These are phyloP conservation scores for Spathaspora sp. DNA, from an alignment of 1,139 yeast species.

Conservation along the genomic window DNA sequence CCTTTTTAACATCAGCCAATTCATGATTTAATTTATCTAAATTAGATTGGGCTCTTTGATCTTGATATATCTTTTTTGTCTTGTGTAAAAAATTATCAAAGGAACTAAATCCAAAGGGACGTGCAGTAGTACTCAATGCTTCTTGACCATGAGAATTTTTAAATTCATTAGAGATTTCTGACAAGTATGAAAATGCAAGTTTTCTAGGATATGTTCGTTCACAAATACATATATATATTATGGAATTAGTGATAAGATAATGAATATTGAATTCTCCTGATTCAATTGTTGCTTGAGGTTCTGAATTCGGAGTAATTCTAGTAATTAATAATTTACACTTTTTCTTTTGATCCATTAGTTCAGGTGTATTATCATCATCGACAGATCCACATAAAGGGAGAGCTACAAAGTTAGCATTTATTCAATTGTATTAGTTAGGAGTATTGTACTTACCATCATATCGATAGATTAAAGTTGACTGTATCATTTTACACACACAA, in stretches of 20 bases:
- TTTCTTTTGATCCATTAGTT: slow-evolving; percentile 74
- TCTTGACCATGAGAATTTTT: slow-evolving; percentile 76
- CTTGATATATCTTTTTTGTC: slow-evolving; percentile 86
- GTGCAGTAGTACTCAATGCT: slow-evolving; percentile 57
- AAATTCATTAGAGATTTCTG: slow-evolving; percentile 82
- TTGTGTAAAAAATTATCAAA: slow-evolving; percentile 83
- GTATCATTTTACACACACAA: slow-evolving; percentile 60
- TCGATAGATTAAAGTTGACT: slow-evolving; percentile 70
- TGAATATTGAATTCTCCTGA: slow-evolving; percentile 75
- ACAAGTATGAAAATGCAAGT: slow-evolving; percentile 82
- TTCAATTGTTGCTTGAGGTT: slow-evolving; percentile 83
- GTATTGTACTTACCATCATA: slow-evolving; percentile 58
- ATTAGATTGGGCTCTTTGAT: slow-evolving; percentile 86
- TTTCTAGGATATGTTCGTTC: slow-evolving; percentile 83
- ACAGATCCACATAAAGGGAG: slow-evolving; percentile 92
- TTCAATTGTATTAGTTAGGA: slow-evolving; percentile 3
- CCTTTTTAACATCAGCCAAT: slow-evolving; percentile 88
- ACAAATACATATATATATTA: slow-evolving; percentile 75
- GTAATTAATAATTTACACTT: slow-evolving; percentile 77
- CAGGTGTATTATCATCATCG: slow-evolving; percentile 63
- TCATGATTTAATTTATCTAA: slow-evolving; percentile 85
- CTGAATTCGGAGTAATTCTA: slow-evolving; percentile 77
- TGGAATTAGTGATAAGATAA: slow-evolving; percentile 61
- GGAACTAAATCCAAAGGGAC: slow-evolving; percentile 89
- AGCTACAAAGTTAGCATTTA: slow-evolving; percentile 39